These are phyloP conservation scores for Aspergillus uvarum DNA, from an alignment of 2,329 filamentous ascomycete species.

Conservation along the genomic window DNA sequence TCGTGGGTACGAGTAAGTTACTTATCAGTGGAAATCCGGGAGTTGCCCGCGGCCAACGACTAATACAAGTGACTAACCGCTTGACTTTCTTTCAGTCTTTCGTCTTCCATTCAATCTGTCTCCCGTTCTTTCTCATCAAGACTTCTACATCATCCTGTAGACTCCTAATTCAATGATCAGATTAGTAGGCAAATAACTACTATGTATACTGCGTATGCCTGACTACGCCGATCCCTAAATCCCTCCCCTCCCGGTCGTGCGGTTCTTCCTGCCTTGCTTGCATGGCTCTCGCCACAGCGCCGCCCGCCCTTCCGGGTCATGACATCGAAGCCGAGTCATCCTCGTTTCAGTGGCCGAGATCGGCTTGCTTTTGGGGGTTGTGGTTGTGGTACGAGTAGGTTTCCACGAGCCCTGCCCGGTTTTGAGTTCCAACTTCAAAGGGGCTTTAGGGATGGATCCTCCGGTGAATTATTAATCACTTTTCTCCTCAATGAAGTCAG, in stretches of 20 bases:
- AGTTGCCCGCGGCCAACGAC: neutral
- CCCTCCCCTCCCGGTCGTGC: too few relatives aligned
- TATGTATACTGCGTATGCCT: too few relatives aligned
- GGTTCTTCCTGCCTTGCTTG: neutral
- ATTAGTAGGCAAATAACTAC: too few relatives aligned
- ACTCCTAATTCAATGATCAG: too few relatives aligned
- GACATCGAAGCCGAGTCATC: conserved; percentile 14
- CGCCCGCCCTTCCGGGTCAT: conserved; percentile 10
- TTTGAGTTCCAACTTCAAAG: neutral
- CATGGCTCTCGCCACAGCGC: conserved; percentile 1
- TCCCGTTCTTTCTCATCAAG: too few relatives aligned
- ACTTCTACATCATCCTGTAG: too few relatives aligned
- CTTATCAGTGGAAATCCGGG: neutral
- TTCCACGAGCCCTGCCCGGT: neutral
- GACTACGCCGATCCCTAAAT: too few relatives aligned
- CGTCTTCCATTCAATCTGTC: too few relatives aligned
- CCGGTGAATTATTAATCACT: too few relatives aligned
- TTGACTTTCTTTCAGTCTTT: too few relatives aligned
- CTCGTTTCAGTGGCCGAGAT: conserved; percentile 16
- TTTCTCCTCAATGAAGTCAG: too few relatives aligned
- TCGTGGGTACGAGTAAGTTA: neutral
- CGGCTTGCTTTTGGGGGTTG: neutral
- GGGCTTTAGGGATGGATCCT: too few relatives aligned
- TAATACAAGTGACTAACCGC: conserved; percentile 4
- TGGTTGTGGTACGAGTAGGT: conserved; percentile 1